Conservation (phyloP, 2,329 filamentous ascomycete species). For the Botrytis pseudocinerea region DNA sequence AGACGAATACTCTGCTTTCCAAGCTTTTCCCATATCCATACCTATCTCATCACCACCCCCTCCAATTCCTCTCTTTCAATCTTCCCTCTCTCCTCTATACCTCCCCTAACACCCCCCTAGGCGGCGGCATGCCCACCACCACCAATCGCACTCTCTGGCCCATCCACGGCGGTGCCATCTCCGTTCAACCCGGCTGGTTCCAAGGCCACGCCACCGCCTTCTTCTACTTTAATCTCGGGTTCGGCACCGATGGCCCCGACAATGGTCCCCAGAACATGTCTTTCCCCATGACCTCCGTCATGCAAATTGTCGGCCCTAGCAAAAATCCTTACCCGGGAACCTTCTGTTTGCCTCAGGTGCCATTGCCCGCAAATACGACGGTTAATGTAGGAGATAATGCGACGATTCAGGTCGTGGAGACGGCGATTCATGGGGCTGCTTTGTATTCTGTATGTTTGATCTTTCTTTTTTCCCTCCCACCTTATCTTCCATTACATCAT, state of each 20-base stretch:
- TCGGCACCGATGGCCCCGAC: slow-evolving; percentile 66
- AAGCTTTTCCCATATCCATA: neutral
- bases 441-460: slow-evolving; percentile 52
- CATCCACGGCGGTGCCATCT: slow-evolving; percentile 78
- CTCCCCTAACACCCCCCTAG: slow-evolving; percentile 48
- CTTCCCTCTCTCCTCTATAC: neutral
- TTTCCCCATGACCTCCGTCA: slow-evolving; percentile 73
- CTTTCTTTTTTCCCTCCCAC: neutral
- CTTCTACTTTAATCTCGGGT: slow-evolving; percentile 88
- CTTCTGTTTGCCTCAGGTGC: slow-evolving; percentile 87
- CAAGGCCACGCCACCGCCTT: slow-evolving; percentile 79
- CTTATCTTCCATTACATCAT: neutral
- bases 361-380: slow-evolving; percentile 69
- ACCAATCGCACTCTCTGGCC: slow-evolving; percentile 93
- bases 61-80: neutral
- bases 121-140: slow-evolving; percentile 77
- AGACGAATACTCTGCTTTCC: neutral
- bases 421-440: slow-evolving; percentile 78
- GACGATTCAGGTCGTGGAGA: slow-evolving; percentile 85
- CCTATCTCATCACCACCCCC: neutral
- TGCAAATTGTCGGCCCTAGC: slow-evolving; percentile 78
- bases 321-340: slow-evolving; percentile 85
- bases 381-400: slow-evolving; percentile 83
- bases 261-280: slow-evolving; percentile 83
- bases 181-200: slow-evolving; percentile 96